A percentile compares a stretch with the other conserved stretches of the same genome.
Evolutionary conservation across 2,329 filamentous ascomycete genomes (phyloP).

Genomic region (Cladosporium austrohemisphaericum): DNA sequence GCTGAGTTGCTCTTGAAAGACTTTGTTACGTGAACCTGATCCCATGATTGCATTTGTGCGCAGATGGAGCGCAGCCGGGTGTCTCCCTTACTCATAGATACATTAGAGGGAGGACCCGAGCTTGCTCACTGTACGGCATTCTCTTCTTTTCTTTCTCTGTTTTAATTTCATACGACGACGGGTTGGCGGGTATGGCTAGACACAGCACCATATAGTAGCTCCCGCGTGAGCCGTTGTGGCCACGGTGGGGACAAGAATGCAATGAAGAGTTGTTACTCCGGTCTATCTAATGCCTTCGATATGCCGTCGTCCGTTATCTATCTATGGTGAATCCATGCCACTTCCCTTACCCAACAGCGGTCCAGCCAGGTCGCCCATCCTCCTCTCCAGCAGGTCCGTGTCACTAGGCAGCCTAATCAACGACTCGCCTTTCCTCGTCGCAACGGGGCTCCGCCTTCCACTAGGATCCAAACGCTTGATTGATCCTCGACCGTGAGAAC

Average conservation of each 20-base stretch:
- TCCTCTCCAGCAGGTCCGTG: slow-evolving; percentile 45
- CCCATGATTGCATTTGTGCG: too few species aligned
- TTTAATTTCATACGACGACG: neutral
- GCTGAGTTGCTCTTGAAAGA: neutral
- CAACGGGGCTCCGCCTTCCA: slow-evolving; percentile 27
- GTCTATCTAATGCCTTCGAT: too few species aligned
- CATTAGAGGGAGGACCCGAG: too few species aligned
- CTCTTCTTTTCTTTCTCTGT: neutral
- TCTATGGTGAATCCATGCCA: slow-evolving; percentile 3
- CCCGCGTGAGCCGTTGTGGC: too few species aligned
- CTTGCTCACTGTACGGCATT: too few species aligned
- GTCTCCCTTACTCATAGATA: too few species aligned
- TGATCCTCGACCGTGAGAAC: slow-evolving; percentile 20
- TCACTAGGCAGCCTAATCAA: slow-evolving; percentile 45
- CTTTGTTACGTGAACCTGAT: too few species aligned
- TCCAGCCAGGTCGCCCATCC: slow-evolving; percentile 47
- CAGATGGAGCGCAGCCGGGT: too few species aligned
- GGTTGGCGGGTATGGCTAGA: slow-evolving; percentile 5
- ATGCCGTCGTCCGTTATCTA: too few species aligned
- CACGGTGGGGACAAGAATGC: too few species aligned
- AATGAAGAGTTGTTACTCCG: too few species aligned
- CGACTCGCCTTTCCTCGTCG: slow-evolving; percentile 34
- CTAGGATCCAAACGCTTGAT: slow-evolving; percentile 25
- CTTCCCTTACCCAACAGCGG: slow-evolving; percentile 33
- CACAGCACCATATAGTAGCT: slow-evolving; percentile 11